Conservation (phyloP, 129 eudicot genomes). For the Dittrichia graveolens region DNA sequence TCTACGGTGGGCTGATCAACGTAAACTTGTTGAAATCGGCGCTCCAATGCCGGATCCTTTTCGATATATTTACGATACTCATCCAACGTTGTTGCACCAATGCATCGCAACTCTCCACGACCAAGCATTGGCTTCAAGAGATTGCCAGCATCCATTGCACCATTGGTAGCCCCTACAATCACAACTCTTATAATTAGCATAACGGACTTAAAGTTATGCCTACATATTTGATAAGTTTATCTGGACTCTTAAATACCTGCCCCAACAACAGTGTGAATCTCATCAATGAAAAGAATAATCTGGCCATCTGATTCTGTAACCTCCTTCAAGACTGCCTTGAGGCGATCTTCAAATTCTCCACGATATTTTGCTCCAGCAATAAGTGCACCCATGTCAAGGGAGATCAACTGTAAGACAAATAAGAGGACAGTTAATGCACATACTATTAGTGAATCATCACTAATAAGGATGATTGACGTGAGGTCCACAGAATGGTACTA, state of each 20-base stretch:
- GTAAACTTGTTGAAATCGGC: constrained; percentile 98
- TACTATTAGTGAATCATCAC: background rate
- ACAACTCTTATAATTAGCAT: background rate
- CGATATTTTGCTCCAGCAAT: constrained; percentile 99
- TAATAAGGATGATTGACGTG: background rate
- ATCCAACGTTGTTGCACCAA: constrained; percentile 97
- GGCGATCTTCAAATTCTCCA: constrained; percentile 97
- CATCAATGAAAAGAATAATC: constrained; percentile 90
- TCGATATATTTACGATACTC: constrained; percentile 97
- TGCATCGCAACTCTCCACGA: constrained; percentile 94
- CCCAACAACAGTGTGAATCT: constrained; percentile 97
- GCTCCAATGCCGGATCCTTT: constrained; percentile 96
- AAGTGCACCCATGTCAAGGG: constrained; percentile 99
- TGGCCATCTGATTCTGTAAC: constrained; percentile 98
- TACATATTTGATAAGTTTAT: background rate
- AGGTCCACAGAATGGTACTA: constrained; percentile 16
- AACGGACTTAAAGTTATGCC: background rate
- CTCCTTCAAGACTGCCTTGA: constrained; percentile 94
- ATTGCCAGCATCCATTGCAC: constrained; percentile 99
- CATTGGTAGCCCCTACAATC: constrained; percentile 87
- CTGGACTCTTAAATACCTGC: constrained; percentile 58
- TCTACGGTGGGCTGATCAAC: constrained; percentile 96
- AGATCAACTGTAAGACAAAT: constrained; percentile 63
- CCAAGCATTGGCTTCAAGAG: constrained; percentile 99
- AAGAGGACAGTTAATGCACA: constrained; percentile 23